Evolutionary conservation across 2,329 filamentous ascomycete species (phyloP).

Genomic region (Coleophoma crateriformis): DNA sequence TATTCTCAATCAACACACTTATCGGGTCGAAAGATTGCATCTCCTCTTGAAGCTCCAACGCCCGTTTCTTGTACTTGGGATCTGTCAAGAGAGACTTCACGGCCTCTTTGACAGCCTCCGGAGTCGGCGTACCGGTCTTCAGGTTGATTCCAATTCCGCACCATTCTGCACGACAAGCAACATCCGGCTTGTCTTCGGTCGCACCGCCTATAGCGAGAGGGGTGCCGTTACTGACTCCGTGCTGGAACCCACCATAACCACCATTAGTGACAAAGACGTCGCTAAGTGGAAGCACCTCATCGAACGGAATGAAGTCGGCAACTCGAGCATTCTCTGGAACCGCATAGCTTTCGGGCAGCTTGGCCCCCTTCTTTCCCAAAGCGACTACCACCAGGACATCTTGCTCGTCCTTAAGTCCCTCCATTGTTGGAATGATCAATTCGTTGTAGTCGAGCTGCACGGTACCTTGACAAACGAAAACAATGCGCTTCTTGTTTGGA

Average conservation of each 20-base stretch:
- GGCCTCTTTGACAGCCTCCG: conserved; percentile 7
- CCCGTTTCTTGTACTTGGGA: conserved; percentile 11
- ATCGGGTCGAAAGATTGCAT: conserved; percentile 12
- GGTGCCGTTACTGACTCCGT: conserved; percentile 25
- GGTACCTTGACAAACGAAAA: conserved; percentile 32
- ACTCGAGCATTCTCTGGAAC: conserved; percentile 28
- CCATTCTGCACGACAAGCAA: conserved; percentile 25
- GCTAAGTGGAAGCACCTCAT: conserved; percentile 27
- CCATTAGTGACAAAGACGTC: conserved; percentile 30
- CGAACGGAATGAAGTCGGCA: conserved; percentile 31
- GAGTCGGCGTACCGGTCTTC: conserved; percentile 8
- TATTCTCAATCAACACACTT: conserved; percentile 8
- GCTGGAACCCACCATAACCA: conserved; percentile 30
- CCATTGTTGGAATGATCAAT: conserved; percentile 29
- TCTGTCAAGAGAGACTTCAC: conserved; percentile 11
- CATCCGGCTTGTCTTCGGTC: conserved; percentile 29
- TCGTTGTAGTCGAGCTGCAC: conserved; percentile 23
- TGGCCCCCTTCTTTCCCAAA: conserved; percentile 20
- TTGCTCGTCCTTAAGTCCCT: conserved; percentile 25
- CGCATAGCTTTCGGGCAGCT: conserved; percentile 19
- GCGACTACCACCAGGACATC: conserved; percentile 30
- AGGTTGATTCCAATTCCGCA: conserved; percentile 32
- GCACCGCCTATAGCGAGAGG: conserved; percentile 28
- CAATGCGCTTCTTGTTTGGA: conserved; percentile 31
- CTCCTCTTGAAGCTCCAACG: conserved; percentile 12